phyloP scores from a whole-genome alignment of 2,329 filamentous ascomycete species.

The Neobulgaria alba region DNA sequence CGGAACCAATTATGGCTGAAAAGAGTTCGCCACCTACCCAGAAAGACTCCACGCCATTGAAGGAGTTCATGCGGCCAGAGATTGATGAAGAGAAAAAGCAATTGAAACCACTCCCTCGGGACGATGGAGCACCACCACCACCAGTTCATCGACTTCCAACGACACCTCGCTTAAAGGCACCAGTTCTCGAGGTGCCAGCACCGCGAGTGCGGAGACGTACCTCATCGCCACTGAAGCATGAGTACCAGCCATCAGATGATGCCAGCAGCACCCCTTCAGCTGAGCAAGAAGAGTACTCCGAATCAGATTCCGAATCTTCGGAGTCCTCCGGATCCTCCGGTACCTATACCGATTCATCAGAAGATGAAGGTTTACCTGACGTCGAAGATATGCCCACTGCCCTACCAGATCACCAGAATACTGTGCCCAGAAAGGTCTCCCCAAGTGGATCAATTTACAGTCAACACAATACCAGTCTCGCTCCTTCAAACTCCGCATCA shows the following conservation, averaged over 20 bases:
- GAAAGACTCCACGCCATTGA: constrained; percentile 11
- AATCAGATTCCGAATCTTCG: constrained; percentile 41
- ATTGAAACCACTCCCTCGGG: constrained; percentile 1
- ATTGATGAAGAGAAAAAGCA: constrained; percentile 6
- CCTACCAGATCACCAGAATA: too few relatives aligned
- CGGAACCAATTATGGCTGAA: constrained; percentile 6
- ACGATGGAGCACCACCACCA: constrained; percentile 24
- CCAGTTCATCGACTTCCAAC: constrained; percentile 30
- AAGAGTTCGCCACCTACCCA: constrained; percentile 11
- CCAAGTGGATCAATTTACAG: constrained; percentile 21
- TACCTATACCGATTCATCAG: constrained; percentile 37
- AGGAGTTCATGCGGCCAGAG: constrained; percentile 16
- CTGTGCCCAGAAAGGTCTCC: constrained; percentile 17
- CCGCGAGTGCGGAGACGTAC: constrained; percentile 48
- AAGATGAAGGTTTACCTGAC: constrained; percentile 31
- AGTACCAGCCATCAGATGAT: constrained; percentile 76
- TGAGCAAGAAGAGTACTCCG: constrained; percentile 44
- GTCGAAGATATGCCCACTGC: constrained; percentile 22
- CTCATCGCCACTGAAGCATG: constrained; percentile 92
- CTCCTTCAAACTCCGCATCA: constrained; percentile 75
- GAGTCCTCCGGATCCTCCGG: constrained; percentile 1
- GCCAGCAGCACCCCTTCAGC: constrained; percentile 54
- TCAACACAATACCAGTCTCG: constrained; percentile 42
- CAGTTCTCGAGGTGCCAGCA: constrained; percentile 20
- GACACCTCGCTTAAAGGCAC: constrained; percentile 34